Evolutionary conservation across 2,329 filamentous ascomycete genomes (phyloP), one percentile per base, ranked within the genome.

Genomic region (Sarocladium strictum): DNA sequence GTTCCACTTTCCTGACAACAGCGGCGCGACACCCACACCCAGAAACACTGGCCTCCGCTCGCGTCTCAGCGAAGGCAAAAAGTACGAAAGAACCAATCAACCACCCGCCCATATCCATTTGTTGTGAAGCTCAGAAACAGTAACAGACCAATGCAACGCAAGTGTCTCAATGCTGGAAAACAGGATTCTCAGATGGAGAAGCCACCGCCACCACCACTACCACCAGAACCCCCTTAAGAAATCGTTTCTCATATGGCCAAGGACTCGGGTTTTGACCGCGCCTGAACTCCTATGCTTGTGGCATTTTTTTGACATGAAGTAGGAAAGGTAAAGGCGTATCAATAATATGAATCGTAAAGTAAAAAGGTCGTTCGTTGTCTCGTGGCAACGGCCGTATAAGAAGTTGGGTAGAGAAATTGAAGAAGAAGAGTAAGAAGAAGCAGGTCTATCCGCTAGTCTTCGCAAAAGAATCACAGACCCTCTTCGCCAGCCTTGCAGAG

Each of bases 401-500:
- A 41, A 19, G 26, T 12, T 9, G 41, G 41, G 29, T 26, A 3
- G 14, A 37, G 5, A n/a, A 29, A 32, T n/a, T 15, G 11, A 45
- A 41, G 37, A 29, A 43, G 11, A 29, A 32, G 37, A 45, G 15
- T 10, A 40, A 26, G 27, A 40, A 38, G 6, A 26, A 23, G 24
- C 12, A 6, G 24, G n/a, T 7, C 21, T 35, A 21, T 24, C 24
- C n/a, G 10, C n/a, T 54, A 21, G 15, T 23, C 35, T 45, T 12
- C n/a, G 43, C 10, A 35, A 53, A 15, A 35, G 23, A 60, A 32
- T 72, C 80, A 97, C 64, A 95, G 86, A 56, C 94, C 94, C 78
- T 97, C 92, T 73, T 97, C 90, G 62, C 93, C 94, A 58, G 94
- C 93, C 72, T 92, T 94, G 77, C 94, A 99, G 56, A 97, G 81